Evolutionary conservation across 2,329 filamentous ascomycete genomes (phyloP).

Genomic region (Fusarium annulatum): DNA sequence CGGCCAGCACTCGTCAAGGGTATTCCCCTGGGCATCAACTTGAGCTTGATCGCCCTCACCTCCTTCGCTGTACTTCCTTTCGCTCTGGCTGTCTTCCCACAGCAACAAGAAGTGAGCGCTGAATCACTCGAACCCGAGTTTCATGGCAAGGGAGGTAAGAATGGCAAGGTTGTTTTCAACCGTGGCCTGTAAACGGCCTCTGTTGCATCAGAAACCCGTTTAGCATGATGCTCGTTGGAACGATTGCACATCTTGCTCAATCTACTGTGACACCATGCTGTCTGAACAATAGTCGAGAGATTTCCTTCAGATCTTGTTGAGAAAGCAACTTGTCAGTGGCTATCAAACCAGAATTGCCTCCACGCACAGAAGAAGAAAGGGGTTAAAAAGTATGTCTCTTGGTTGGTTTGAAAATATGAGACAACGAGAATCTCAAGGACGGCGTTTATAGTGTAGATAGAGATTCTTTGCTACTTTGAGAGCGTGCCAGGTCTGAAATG

Average conservation of each 20-base stretch:
- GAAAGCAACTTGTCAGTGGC: background rate
- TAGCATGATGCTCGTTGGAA: background rate
- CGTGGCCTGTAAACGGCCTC: constrained; percentile 77
- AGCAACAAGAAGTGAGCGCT: constrained; percentile 84
- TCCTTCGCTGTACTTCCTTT: constrained; percentile 90
- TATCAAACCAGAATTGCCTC: background rate
- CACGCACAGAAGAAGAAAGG: background rate
- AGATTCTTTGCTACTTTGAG: constrained; percentile 12
- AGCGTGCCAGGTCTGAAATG: constrained; percentile 10
- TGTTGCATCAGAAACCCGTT: background rate
- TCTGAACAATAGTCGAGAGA: background rate
- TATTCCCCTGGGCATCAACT: constrained; percentile 80
- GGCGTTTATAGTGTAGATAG: constrained; percentile 29
- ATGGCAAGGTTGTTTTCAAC: constrained; percentile 94
- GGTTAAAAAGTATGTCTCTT: background rate
- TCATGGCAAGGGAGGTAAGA: constrained; percentile 79
- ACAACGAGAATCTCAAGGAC: background rate
- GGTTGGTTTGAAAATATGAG: background rate
- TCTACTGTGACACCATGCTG: background rate
- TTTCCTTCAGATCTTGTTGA: background rate
- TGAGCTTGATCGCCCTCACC: constrained; percentile 87
- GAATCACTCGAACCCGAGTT: constrained; percentile 87
- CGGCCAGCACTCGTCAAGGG: constrained; percentile 71
- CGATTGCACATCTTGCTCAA: background rate
- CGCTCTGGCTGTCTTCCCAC: constrained; percentile 91